Evolutionary conservation across 2,329 filamentous ascomycete species (phyloP).

Genomic region (Colletotrichum simmondsii): DNA sequence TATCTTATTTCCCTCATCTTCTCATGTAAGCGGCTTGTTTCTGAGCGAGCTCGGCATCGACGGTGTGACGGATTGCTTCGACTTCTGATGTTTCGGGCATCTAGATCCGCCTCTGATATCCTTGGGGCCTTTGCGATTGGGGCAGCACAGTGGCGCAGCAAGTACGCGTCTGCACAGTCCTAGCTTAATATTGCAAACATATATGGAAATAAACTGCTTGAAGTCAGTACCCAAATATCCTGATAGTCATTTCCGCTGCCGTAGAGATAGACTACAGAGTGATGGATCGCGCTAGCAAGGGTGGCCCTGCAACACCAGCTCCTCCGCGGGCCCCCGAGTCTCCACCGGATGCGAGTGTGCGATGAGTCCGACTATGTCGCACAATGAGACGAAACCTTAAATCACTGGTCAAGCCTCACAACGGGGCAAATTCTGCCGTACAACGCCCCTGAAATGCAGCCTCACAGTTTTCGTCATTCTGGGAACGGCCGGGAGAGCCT

Average conservation of each 20-base stretch:
- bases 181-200: no score
- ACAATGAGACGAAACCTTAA: constrained; percentile 23
- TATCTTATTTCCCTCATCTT: background rate
- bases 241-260: background rate
- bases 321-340: constrained; percentile 23
- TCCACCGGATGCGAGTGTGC: constrained; percentile 6
- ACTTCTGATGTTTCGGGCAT: background rate
- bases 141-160: background rate
- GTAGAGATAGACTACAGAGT: background rate
- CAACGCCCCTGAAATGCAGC: background rate
- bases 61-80: background rate
- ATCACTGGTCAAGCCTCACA: background rate
- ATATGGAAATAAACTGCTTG: background rate
- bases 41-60: background rate
- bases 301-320: background rate
- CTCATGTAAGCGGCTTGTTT: background rate
- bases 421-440: background rate
- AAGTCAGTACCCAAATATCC: background rate
- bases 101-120: background rate
- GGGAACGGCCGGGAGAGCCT: background rate
- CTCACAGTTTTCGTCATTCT: background rate
- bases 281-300: background rate
- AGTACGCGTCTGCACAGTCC: background rate
- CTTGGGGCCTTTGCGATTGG: background rate
- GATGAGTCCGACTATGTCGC: background rate